Evolutionary conservation across 345 rosid species (phyloP).

Genomic region (Turritis glabra): DNA sequence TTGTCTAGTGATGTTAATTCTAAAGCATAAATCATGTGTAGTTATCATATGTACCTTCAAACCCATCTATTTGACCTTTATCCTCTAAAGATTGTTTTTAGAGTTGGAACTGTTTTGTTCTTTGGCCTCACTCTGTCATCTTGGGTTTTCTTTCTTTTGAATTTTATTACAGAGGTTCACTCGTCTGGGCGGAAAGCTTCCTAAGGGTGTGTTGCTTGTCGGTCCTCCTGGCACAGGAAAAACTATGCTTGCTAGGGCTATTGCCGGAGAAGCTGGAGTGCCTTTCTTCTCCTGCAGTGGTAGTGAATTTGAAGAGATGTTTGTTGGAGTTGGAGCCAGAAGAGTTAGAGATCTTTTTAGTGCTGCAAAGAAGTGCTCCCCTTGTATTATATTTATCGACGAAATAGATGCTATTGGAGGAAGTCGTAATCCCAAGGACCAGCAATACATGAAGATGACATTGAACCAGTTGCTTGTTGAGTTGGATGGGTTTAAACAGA

Average conservation of each 20-base stretch:
- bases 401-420: conserved; percentile 99
- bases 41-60: background rate
- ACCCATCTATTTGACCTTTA: background rate
- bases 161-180: conserved; percentile 78
- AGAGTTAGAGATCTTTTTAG: conserved; percentile 96
- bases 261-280: conserved; percentile 98
- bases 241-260: conserved; percentile 97
- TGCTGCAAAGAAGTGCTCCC: conserved; percentile 98
- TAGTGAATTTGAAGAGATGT: conserved; percentile 99
- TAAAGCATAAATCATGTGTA: background rate
- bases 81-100: background rate
- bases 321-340: conserved; percentile 99
- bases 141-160: background rate
- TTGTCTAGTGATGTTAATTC: background rate
- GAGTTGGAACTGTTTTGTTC: background rate
- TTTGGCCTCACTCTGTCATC: background rate
- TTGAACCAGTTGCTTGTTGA: conserved; percentile 94
- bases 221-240: conserved; percentile 99
- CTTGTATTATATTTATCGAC: conserved; percentile 96
- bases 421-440: conserved; percentile 90
- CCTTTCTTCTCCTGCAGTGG: conserved; percentile 99
- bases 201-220: conserved; percentile 94
- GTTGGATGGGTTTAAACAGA: conserved; percentile 96
- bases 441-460: conserved; percentile 97
- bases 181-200: conserved; percentile 96